Evolutionary conservation across 495 filamentous ascomycete species (phyloP).

Genomic region (Aspergillus nidulans): DNA sequence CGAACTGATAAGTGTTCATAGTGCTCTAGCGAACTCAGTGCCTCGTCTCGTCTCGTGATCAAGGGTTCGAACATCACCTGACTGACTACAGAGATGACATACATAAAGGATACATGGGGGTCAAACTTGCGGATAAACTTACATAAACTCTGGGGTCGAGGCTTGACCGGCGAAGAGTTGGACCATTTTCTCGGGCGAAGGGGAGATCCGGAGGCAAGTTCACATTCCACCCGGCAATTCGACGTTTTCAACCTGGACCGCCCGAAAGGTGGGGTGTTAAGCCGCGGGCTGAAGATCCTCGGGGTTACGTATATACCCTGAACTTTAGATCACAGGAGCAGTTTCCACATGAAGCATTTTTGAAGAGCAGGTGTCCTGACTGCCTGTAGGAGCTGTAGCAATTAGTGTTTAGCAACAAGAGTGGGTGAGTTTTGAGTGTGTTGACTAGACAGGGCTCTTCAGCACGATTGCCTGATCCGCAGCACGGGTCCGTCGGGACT

Average conservation of each 20-base stretch:
- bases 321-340: neutral
- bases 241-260: neutral
- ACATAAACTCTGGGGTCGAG: neutral
- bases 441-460: neutral
- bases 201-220: conserved; percentile 20
- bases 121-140: no score
- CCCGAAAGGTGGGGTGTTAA: conserved; percentile 5
- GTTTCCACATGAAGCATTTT: neutral
- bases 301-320: neutral
- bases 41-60: neutral
- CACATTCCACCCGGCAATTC: conserved; percentile 17
- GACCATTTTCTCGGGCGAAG: conserved; percentile 24
- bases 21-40: neutral
- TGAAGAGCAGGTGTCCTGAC: neutral
- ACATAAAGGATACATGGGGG: no score
- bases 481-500: conserved; percentile 13
- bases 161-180: conserved; percentile 9
- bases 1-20: neutral
- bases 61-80: neutral
- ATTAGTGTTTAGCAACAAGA: neutral
- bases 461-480: conserved; percentile 9
- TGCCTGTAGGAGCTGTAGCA: neutral
- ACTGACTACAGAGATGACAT: neutral
- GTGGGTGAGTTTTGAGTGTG: neutral
- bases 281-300: conserved; percentile 11